Evolutionary conservation across 1,139 yeast species (phyloP), one percentile per base, ranked within the genome.

Genomic region (Pichia inconspicua): DNA sequence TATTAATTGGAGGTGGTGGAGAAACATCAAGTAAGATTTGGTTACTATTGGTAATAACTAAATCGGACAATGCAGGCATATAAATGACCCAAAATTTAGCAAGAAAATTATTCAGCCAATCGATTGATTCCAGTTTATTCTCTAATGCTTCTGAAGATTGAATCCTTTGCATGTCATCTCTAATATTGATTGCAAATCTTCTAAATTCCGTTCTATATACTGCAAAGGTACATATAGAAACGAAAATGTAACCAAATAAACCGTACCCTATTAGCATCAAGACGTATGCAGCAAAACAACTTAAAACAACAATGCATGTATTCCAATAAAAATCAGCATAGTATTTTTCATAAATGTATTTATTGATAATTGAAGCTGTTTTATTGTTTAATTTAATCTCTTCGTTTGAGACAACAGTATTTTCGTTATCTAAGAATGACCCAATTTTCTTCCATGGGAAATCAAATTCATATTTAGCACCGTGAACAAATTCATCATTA

Each of bases 21-120:
- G 84, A 87, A 55, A 80, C 79, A 59, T 78, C 89, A 49, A 80
- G 77, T 62, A 85, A 68, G 30, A 76, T 71, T 40, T 78, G 80
- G 58, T 83, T 84, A 17, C 87, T 83, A 59, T 76, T 78, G 47
- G 73, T 76, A 66, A 79, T 74, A 30, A 84, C 92, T 64, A 78
- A 80, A 58, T 83, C 86, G n/a, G 88, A 81, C 48, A 85, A 70
- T 0, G 86, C 87, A 40, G 92, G 92, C 95, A 85, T 84, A 58
- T 84, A 84, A 54, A 84, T 83, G 49, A 83, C 85, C 95, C 95
- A 85, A 60, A 85, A 84, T 64, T 84, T 85, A 45, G 81, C 81
- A 64, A 84, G 66, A 58, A 85, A 84, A 25, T 82, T 77, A 60
- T 85, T 85, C 59, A 84, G 66, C 95, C 95, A 85, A 55, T 80